Base-by-base conservation (phyloP, 345 rosid genomes). In the Citrus sp. region DNA sequence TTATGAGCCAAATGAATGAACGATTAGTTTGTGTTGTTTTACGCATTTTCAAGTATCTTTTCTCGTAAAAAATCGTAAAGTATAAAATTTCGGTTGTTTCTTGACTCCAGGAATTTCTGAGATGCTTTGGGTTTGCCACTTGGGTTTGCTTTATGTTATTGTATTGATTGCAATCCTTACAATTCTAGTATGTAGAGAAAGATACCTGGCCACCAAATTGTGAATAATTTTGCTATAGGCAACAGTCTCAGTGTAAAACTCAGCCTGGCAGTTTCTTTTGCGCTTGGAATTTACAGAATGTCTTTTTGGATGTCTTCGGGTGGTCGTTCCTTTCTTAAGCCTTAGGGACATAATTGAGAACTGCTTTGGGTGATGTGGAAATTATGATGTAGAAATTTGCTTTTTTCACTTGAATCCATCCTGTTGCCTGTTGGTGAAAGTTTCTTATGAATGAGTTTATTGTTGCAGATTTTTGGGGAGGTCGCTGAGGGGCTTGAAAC, bases 401-500 rank as follows among this genome's bases (percentile, higher is more conserved):
- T 35, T 60, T 37, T 54, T 59, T 10, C 14, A 60, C 27, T 61
- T 38, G 25, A 68, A 35, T 25, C 66, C 16, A 4, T 25, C 19
- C 18, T 46, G 51, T 77, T 65, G 34, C 37, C 51, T 46, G 51
- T 46, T 16, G 9, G 9, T 74, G 22, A 14, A 58, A 12, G 49
- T 16, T 27, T 64, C 5, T 75, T n/a, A 59, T 30, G 71, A 61
- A 40, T 19, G 7, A 75, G 16, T 60, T 35, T 62, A 55, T 25
- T 35, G 32, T 81, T 79, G 22, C 79, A 94, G 99, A 97, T 96
- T 60, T 96, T 96, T 86, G 98, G 97, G 60, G 97, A 92, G 90
- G 85, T 94, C 82, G 97, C 93, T 4, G 99, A 94, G 87, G 99
- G 98, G 25, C 73, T 91, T 77, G 98, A 94, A 63, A 90, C 98